A percentile compares a stretch with the other conserved stretches of the same genome.
Conservation (phyloP, 2,329 filamentous ascomycete genomes). For the Exophiala sp. region DNA sequence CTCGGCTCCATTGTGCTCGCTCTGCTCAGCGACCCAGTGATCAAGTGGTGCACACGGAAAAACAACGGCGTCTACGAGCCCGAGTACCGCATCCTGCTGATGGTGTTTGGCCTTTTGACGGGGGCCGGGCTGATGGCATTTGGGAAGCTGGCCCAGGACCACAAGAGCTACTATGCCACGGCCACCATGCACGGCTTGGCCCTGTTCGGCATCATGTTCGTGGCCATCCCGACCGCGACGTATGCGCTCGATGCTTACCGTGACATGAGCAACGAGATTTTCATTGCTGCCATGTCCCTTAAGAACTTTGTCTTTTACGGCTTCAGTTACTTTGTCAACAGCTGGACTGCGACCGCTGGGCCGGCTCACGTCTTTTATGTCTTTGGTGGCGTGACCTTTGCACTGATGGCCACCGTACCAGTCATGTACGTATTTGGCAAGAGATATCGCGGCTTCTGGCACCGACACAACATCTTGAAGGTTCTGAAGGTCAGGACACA, state of each 20-base stretch:
- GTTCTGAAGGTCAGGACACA: too few species aligned
- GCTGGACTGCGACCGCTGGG: not conserved
- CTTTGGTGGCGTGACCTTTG: not conserved
- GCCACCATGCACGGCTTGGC: not conserved
- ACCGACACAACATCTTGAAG: too few species aligned
- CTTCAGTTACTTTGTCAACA: conserved; percentile 24
- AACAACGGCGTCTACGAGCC: conserved; percentile 41
- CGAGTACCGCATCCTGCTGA: conserved; percentile 36
- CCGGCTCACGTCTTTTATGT: not conserved
- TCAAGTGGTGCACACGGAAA: conserved; percentile 37
- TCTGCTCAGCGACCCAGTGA: conserved; percentile 31
- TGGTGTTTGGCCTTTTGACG: not conserved
- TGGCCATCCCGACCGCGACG: conserved; percentile 44
- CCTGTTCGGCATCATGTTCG: conserved; percentile 29
- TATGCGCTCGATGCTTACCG: conserved; percentile 48
- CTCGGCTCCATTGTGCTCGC: conserved; percentile 37
- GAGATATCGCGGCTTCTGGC: not conserved
- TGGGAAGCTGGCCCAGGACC: not conserved
- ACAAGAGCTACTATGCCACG: not conserved
- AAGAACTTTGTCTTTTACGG: conserved; percentile 44
- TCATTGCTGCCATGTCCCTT: conserved; percentile 41
- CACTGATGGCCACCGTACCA: too few species aligned
- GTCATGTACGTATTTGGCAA: conserved; percentile 7
- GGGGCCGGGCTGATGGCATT: conserved; percentile 11
- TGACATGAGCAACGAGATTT: conserved; percentile 40